Conservation (phyloP, 768 basidiomycete genomes). For the Leccinum longicurvipes region DNA sequence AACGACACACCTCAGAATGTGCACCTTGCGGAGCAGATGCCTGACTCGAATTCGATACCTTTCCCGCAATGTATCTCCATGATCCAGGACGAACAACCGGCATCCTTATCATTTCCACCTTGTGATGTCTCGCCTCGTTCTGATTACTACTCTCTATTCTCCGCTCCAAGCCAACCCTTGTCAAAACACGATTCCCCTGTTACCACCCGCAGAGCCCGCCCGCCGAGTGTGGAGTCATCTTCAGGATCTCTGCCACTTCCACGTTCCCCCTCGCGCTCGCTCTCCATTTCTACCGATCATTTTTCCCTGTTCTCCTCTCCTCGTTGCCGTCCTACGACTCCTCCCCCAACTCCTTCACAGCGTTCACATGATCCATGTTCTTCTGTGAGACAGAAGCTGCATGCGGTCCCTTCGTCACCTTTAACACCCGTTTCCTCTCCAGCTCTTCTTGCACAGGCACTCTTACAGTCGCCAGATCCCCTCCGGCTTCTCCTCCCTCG, state of each 20-base stretch:
- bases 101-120: background rate
- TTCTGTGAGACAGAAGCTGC: background rate
- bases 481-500: conserved; percentile 14
- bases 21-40: background rate
- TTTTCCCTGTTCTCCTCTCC: conserved; percentile 17
- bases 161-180: conserved; percentile 11
- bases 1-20: background rate
- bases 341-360: conserved; percentile 17
- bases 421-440: conserved; percentile 22
- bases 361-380: conserved; percentile 1
- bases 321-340: conserved; percentile 10
- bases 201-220: background rate
- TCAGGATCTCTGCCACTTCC: background rate
- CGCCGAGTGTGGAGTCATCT: background rate
- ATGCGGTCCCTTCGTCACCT: conserved; percentile 14
- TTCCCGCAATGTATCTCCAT: background rate
- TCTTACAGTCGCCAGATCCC: conserved; percentile 23
- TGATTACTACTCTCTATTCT: conserved; percentile 20
- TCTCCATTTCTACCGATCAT: conserved; percentile 14
- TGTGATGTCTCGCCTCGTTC: conserved; percentile 1
- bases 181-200: background rate
- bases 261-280: conserved; percentile 8
- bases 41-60: background rate
- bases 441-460: background rate
- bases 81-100: background rate